Evolutionary conservation across 2,329 filamentous ascomycete genomes (phyloP), one percentile per base, ranked within the genome.

Genomic region (Hypoxylon sp.): DNA sequence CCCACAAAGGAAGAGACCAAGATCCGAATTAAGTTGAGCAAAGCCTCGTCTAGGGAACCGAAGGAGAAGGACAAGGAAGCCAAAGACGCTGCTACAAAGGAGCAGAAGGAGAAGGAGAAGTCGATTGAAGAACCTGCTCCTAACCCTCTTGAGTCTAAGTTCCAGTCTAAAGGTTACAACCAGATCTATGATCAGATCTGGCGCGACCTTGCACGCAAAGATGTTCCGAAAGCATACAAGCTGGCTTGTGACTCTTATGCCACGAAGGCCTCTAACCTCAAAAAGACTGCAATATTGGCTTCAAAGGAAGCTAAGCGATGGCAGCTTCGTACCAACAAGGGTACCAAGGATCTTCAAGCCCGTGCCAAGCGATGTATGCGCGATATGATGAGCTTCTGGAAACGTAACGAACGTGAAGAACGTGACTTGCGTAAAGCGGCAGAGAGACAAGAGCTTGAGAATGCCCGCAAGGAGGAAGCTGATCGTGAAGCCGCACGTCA

Each of bases 331-430:
- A 99, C 96, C 59, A 99, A 99, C 84, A 98, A 99, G 86, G 97
- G 94, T 77, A 96, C 93, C 79, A 99, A 99, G 80, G 96, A 99
- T 80, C 92, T 97, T 3, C 96, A 98, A 79, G 96, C 96, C 45
- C 90, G 96, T 51, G 96, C 96, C 64, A 99, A 99, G 85, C 92
- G 96, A 73, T 95, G 95, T 65, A 99, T 99, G 96, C 90, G 96
- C 78, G 96, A 99, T 82, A 99, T 99, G 96, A 96, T 98, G 88
- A 90, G 93, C 63, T 99, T 98, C 86, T 99, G 96, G 96, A 98
- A 98, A 82, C 91, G 95, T 63, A 99, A 99, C 79, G 96, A 99
- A 80, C 92, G 95, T 58, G 96, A 99, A 78, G 96, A 99, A 79
- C 93, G 96, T 67, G 96, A 99, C 79, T 85, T 97, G 71, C 91